These are phyloP conservation scores for Stagonosporopsis chrysanthemi DNA, from an alignment of 2,329 filamentous ascomycete genomes.

Conservation along the genomic window DNA sequence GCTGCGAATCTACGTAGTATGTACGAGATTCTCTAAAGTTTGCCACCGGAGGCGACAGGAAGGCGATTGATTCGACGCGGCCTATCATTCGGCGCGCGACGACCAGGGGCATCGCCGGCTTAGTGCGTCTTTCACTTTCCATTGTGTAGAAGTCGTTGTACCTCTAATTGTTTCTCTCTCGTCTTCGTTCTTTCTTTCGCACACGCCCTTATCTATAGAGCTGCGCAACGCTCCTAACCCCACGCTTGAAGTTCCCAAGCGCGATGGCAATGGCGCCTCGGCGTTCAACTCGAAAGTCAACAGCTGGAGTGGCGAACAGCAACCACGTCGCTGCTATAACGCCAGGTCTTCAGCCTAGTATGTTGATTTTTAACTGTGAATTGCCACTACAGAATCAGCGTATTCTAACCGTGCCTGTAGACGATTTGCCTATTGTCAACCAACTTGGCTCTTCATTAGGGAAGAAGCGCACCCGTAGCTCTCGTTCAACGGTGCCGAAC, in stretches of 20 bases:
- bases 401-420: constrained; percentile 3
- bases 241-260: background rate
- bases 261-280: constrained; percentile 31
- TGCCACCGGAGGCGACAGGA: constrained; percentile 38
- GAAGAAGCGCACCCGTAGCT: constrained; percentile 30
- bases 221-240: background rate
- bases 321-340: constrained; percentile 9
- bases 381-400: background rate
- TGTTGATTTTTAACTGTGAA: background rate
- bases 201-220: background rate
- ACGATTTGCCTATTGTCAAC: constrained; percentile 7
- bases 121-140: constrained; percentile 21
- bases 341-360: constrained; percentile 4
- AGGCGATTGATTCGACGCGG: constrained; percentile 37
- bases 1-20: constrained; percentile 5
- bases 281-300: constrained; percentile 38
- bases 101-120: constrained; percentile 30
- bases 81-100: constrained; percentile 27
- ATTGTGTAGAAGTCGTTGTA: constrained; percentile 2
- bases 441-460: constrained; percentile 4
- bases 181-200: background rate
- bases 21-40: constrained; percentile 19
- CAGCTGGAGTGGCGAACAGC: constrained; percentile 19
- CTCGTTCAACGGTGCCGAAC: constrained; percentile 41
- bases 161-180: background rate